Percentiles rank a stretch among this genome's conserved stretches.
phyloP scores from a whole-genome alignment of 2,329 filamentous ascomycete species.

The Shiraia bambusicola region DNA sequence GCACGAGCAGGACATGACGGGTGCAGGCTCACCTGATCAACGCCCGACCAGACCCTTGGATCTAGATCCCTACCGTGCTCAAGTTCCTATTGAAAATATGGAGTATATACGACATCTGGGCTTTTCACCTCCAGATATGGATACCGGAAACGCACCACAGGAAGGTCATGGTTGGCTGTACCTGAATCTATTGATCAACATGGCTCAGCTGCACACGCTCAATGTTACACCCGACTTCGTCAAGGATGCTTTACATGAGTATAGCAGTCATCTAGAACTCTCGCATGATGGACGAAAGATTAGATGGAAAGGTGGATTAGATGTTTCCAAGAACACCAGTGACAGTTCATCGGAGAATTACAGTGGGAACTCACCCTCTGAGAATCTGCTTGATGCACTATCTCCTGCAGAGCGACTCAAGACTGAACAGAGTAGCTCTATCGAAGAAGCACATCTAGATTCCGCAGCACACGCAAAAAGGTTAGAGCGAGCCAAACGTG shows the following conservation, averaged over 20 bases:
- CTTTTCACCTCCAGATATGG: conserved; percentile 61
- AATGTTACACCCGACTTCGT: conserved; percentile 80
- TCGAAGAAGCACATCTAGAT: conserved; percentile 18
- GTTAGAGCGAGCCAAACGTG: conserved; percentile 20
- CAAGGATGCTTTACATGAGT: conserved; percentile 67
- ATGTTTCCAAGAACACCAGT: conserved; percentile 65
- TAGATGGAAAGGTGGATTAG: conserved; percentile 71
- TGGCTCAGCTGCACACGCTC: conserved; percentile 82
- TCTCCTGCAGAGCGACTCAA: conserved; percentile 33
- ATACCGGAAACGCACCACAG: conserved; percentile 54
- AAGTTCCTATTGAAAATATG: conserved; percentile 75
- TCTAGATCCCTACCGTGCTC: conserved; percentile 74
- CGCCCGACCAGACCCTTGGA: conserved; percentile 75
- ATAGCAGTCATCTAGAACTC: conserved; percentile 74
- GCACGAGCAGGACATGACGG: conserved; percentile 29
- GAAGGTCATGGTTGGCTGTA: conserved; percentile 80
- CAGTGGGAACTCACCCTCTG: conserved; percentile 55
- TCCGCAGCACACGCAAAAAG: conserved; percentile 20
- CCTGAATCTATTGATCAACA: conserved; percentile 74
- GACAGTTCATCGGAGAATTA: conserved; percentile 53
- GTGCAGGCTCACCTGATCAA: conserved; percentile 60
- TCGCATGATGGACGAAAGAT: conserved; percentile 77
- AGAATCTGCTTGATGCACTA: conserved; percentile 14
- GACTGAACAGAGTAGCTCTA: conserved; percentile 21
- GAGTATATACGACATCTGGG: conserved; percentile 76